These are phyloP conservation scores for Patellifolia procumbens DNA, from an alignment of 179 eudicot species.

Conservation along the genomic window DNA sequence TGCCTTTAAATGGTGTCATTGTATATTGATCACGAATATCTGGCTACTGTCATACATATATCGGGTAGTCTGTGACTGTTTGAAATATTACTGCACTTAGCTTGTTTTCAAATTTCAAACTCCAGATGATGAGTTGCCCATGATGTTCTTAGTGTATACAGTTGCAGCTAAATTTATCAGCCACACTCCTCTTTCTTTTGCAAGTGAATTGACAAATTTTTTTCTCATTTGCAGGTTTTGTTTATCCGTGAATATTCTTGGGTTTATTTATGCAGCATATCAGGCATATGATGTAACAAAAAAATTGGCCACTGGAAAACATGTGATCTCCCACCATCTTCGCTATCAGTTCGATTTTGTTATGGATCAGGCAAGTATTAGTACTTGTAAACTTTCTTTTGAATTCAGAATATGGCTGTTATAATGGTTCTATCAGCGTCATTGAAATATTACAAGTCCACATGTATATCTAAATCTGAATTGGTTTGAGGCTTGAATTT, in stretches of 20 bases:
- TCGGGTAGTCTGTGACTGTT: neutral
- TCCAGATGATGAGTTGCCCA: neutral
- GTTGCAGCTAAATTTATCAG: neutral
- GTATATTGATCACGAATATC: neutral
- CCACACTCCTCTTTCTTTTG: neutral
- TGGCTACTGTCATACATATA: neutral
- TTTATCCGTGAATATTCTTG: constrained; percentile 64
- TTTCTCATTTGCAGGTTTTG: constrained; percentile 62
- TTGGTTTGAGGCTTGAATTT: neutral
- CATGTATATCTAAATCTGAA: neutral
- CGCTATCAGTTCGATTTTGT: constrained; percentile 65
- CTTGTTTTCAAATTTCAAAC: neutral
- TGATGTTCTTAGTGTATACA: neutral
- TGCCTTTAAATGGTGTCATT: neutral
- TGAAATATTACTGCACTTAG: neutral
- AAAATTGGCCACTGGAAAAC: constrained; percentile 51
- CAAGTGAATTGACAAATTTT: constrained; percentile 18
- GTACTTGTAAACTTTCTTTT: neutral
- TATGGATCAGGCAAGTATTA: constrained; percentile 78
- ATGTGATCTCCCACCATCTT: constrained; percentile 49
- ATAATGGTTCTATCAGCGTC: neutral
- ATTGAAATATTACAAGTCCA: neutral
- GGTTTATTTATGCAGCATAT: constrained; percentile 67
- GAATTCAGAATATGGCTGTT: neutral
- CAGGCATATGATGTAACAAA: constrained; percentile 60